phyloP scores from a whole-genome alignment of 371 early-diverging fungal species.

The Mucor mucedo region DNA sequence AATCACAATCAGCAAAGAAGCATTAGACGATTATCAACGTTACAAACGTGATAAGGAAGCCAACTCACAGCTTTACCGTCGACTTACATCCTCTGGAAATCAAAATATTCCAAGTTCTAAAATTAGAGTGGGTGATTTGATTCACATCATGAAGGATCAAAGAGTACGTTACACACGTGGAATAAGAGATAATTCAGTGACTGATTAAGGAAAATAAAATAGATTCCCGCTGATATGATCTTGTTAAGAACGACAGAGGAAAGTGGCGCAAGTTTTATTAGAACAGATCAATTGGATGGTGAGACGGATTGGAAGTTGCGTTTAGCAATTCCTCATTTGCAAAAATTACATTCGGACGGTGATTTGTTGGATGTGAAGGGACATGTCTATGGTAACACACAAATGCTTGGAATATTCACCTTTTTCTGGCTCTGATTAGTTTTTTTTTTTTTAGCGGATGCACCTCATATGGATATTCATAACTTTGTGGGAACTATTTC shows the following conservation, averaged over 20 bases:
- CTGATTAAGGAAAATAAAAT: neutral
- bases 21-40: conserved; percentile 93
- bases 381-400: conserved; percentile 42
- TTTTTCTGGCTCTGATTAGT: too few relatives aligned
- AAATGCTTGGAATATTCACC: too few relatives aligned
- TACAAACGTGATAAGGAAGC: conserved; percentile 92
- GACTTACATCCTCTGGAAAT: conserved; percentile 62
- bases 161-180: conserved; percentile 49
- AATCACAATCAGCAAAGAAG: conserved; percentile 97
- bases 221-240: conserved; percentile 92
- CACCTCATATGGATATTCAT: conserved; percentile 98
- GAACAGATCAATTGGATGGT: conserved; percentile 99
- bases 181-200: neutral
- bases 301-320: conserved; percentile 99
- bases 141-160: conserved; percentile 91
- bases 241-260: conserved; percentile 87
- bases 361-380: conserved; percentile 67
- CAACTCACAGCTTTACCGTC: conserved; percentile 84
- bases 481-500: conserved; percentile 90
- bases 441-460: conserved; percentile 65
- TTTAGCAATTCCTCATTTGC: conserved; percentile 82
- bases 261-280: conserved; percentile 93
- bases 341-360: conserved; percentile 69
- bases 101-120: conserved; percentile 81
- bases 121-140: conserved; percentile 94